Evolutionary conservation across 2,329 filamentous ascomycete species (phyloP), one percentile per base, ranked within the genome.

Genomic region (Canariomyces notabilis): DNA sequence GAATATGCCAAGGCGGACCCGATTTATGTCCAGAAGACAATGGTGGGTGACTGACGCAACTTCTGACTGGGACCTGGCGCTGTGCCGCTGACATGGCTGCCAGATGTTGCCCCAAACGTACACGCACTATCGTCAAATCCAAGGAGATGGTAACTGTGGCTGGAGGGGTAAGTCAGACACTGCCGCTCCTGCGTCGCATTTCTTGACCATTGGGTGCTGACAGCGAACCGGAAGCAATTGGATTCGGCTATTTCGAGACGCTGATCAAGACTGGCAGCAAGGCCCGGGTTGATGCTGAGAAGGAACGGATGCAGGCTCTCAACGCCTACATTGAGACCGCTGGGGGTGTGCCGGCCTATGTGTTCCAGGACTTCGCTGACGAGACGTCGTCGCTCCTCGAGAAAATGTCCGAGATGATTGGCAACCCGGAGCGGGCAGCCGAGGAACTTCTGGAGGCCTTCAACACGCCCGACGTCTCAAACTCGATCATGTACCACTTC

Each of bases 141-240:
- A 86, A 66, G 91, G 93, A 43, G 91, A 97, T 69, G 93, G 93
- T 49, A 94, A 95, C 64, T 97, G 93, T 68, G 93, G 91, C 60
- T 97, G 93, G 91, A 81, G 91, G 84, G 93, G 91, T 96, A 76
- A 73, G 83, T 71, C 21, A 18, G n/a, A 29, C 16, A 18, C 15
- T 9, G 19, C 20, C 15, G 11, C 18, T 15, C 26, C 22, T 29
- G 11, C 26, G 8, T 22, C 34, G 35, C 19, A 33, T 36, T n/a
- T 42, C 23, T 20, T 32, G 29, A 18, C 26, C 29, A 37, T 19
- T 33, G 26, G 26, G 21, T 42, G 45, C 56, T 59, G 47, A 61
- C 51, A 11, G 16, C 18, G 29, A 15, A n/a, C 42, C 32, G 50
- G 29, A 64, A 97, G 93, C 91, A 42, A 86, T 95, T 62, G 89